Conservation (phyloP, 2,329 filamentous ascomycete species). For the Penicillium sp. region DNA sequence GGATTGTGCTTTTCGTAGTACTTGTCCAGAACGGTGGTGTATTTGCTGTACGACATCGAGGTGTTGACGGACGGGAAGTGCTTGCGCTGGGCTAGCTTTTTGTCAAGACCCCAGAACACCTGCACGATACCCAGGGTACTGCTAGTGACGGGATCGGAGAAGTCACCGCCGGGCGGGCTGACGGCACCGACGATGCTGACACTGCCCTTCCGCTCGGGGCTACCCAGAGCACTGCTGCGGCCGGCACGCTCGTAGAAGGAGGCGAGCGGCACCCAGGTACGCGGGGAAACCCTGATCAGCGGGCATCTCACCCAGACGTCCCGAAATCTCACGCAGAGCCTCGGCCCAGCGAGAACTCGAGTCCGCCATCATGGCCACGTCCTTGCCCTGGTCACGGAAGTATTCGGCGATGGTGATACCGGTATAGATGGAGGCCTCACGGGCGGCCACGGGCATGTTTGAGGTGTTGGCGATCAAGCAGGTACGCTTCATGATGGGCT, state of each 20-base stretch:
- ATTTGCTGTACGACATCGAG: constrained; percentile 90
- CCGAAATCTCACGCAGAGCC: constrained; percentile 95
- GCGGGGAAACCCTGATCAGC: constrained; percentile 99
- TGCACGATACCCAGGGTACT: constrained; percentile 95
- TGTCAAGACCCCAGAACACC: constrained; percentile 99
- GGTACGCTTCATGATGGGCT: constrained; percentile 99
- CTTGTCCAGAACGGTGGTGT: constrained; percentile 79
- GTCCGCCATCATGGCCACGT: constrained; percentile 99
- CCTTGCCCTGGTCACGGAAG: constrained; percentile 92
- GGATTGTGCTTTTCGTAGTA: constrained; percentile 92
- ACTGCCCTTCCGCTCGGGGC: constrained; percentile 80
- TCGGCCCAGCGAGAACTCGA: constrained; percentile 98
- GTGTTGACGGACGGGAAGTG: constrained; percentile 99
- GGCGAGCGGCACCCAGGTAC: constrained; percentile 85
- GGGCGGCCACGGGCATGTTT: constrained; percentile 98
- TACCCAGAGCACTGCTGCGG: constrained; percentile 76
- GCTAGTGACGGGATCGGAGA: constrained; percentile 94
- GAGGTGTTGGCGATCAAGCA: constrained; percentile 98
- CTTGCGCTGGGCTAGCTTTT: constrained; percentile 98
- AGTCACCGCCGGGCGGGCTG: constrained; percentile 96
- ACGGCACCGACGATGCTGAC: constrained; percentile 98
- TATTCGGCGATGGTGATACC: constrained; percentile 94
- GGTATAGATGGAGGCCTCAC: constrained; percentile 98
- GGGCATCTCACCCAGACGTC: constrained; percentile 98
- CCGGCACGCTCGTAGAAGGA: constrained; percentile 99